A percentile compares a stretch with the other conserved stretches of the same genome.
phyloP scores from a whole-genome alignment of 2,329 filamentous ascomycete genomes.

The Ophiosphaerella narmari region DNA sequence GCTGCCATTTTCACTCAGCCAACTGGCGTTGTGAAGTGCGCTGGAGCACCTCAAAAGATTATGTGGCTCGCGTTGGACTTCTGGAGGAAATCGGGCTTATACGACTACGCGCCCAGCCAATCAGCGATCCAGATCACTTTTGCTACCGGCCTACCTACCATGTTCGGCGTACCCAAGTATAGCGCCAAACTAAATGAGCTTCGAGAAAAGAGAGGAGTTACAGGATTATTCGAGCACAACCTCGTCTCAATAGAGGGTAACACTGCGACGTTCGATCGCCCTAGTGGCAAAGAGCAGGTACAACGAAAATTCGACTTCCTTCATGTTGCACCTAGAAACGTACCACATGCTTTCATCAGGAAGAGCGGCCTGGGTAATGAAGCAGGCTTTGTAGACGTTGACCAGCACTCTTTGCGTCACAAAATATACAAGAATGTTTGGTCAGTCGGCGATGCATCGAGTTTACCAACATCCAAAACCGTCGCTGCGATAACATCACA shows the following conservation, averaged over 20 bases:
- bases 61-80: slow-evolving; percentile 50
- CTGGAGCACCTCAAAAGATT: slow-evolving; percentile 47
- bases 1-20: slow-evolving; percentile 47
- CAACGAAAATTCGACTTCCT: slow-evolving; percentile 44
- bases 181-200: slow-evolving; percentile 42
- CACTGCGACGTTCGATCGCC: slow-evolving; percentile 40
- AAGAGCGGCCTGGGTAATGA: slow-evolving; percentile 41
- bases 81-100: slow-evolving; percentile 44
- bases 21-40: slow-evolving; percentile 47
- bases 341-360: slow-evolving; percentile 44
- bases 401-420: slow-evolving; percentile 42
- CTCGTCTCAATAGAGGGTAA: slow-evolving; percentile 45
- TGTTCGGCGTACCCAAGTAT: slow-evolving; percentile 50
- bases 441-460: slow-evolving; percentile 46
- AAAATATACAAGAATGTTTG: slow-evolving; percentile 47
- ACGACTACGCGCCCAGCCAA: slow-evolving; percentile 25
- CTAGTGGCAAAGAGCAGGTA: slow-evolving; percentile 28
- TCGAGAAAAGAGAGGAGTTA: slow-evolving; percentile 42
- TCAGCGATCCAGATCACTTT: slow-evolving; percentile 46
- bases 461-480: slow-evolving; percentile 47
- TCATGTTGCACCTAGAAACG: slow-evolving; percentile 47
- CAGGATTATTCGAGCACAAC: slow-evolving; percentile 47
- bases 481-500: slow-evolving; percentile 46
- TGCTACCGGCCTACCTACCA: slow-evolving; percentile 45
- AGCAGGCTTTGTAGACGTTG: slow-evolving; percentile 46